Evolutionary conservation across 352 stramenopile species (phyloP).

Genomic region (Phytopythium oedochilum): DNA sequence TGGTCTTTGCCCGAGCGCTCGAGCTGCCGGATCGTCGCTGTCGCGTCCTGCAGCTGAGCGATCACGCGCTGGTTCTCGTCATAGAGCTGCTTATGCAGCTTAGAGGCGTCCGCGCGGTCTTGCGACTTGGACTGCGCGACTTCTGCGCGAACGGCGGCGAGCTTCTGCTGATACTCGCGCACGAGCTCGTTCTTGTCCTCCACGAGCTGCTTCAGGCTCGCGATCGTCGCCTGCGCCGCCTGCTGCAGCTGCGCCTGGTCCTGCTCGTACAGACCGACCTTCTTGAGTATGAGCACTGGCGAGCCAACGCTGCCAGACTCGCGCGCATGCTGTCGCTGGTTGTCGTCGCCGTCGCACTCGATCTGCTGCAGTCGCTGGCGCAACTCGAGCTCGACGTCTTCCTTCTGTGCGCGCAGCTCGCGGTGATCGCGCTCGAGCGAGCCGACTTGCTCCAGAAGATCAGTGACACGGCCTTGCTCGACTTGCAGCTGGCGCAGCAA

Average conservation of each 20-base stretch:
- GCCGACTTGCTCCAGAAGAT: constrained; percentile 39
- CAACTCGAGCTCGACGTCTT: constrained; percentile 59
- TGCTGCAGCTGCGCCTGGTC: constrained; percentile 70
- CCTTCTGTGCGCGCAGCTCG: constrained; percentile 31
- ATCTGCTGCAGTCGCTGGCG: constrained; percentile 40
- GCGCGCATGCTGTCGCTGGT: constrained; percentile 12
- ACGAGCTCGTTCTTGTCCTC: constrained; percentile 73
- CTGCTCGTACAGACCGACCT: constrained; percentile 71
- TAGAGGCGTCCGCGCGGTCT: constrained; percentile 45
- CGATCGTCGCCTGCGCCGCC: constrained; percentile 71
- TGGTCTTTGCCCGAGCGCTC: constrained; percentile 53
- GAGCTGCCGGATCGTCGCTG: constrained; percentile 56
- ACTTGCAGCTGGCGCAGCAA: constrained; percentile 43
- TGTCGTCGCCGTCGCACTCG: constrained; percentile 8
- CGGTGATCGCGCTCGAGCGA: constrained; percentile 42
- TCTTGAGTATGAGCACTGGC: constrained; percentile 46
- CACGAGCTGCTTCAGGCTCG: constrained; percentile 76
- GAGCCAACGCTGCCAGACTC: constrained; percentile 9
- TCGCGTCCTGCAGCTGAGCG: constrained; percentile 59
- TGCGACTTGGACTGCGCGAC: constrained; percentile 42
- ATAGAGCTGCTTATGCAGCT: constrained; percentile 64
- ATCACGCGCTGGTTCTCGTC: constrained; percentile 81
- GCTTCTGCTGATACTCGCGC: constrained; percentile 53
- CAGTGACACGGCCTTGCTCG: constrained; percentile 31
- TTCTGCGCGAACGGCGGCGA: constrained; percentile 40